Evolutionary conservation across 2,329 filamentous ascomycete species (phyloP), one percentile per base, ranked within the genome.

Genomic region (Sporothrix sp.): DNA sequence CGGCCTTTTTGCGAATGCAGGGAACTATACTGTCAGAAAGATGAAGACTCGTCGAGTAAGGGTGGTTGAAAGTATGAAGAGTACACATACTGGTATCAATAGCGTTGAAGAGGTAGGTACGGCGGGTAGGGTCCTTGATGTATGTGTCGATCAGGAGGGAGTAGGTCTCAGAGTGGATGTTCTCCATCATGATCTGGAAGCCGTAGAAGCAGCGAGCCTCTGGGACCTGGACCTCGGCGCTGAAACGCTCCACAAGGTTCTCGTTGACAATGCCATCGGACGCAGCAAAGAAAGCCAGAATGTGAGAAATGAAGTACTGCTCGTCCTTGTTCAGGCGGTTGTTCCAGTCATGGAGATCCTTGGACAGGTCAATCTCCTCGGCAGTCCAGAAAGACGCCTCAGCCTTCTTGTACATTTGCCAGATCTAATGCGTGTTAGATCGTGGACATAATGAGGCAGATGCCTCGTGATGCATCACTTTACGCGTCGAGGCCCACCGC

Each of bases 121-220:
- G 84, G 75, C 98, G 91, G 66, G 86, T 85, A 56, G 87, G 86
- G 75, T 98, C 93, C 78, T 94, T 96, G 74, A 98, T 95, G 71
- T 98, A 98, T 56, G 91, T 96, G 69, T 98, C 93, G 67, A 98
- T 98, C 66, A 98, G 83, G 32, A 98, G 84, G 18, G 91, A 97
- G 80, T 98, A 98, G 50, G 93, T 98, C 76, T 98, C 93, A 14
- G 93, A 96, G 79, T 98, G 93, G 64, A 98, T 95, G 75, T 98
- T 98, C 79, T 98, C 93, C 87, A 98, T 97, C 93, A 98, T 98
- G 75, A 97, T 97, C 76, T 98, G 93, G 81, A 98, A 98, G 58
- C 93, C 93, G 70, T 98, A 98, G 79, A 98, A 98, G 82, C 93
- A 98, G 63, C 93, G 89, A 58, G 93, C 93, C 73, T 98, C 93